Conservation (phyloP, 805 yeast species). For the Lipomyces japonicus region DNA sequence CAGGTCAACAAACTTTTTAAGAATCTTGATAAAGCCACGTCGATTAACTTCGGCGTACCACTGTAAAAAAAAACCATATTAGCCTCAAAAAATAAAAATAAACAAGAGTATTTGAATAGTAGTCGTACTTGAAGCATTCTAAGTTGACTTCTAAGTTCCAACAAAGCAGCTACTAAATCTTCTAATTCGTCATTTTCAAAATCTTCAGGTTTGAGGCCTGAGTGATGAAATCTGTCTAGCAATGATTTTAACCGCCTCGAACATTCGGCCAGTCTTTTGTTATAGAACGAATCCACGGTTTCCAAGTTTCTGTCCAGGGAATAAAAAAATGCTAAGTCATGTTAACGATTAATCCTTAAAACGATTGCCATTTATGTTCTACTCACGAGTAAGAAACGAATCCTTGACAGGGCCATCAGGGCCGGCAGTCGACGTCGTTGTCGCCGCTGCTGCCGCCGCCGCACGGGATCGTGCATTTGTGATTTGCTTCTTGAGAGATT, state of each 20-base stretch:
- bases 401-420: slow-evolving; percentile 21
- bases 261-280: slow-evolving; percentile 68
- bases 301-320: slow-evolving; percentile 78
- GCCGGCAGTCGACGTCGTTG: no score
- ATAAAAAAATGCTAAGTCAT: slow-evolving; percentile 66
- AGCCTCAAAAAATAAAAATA: not conserved
- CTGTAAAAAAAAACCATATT: slow-evolving; percentile 8
- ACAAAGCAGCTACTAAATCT: slow-evolving; percentile 61
- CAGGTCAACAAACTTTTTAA: slow-evolving; percentile 53
- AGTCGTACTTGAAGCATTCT: slow-evolving; percentile 59
- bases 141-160: slow-evolving; percentile 70
- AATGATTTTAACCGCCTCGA: slow-evolving; percentile 56
- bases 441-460: no score
- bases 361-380: no score
- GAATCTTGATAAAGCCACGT: slow-evolving; percentile 81
- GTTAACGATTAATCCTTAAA: slow-evolving; percentile 37
- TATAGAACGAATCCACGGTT: slow-evolving; percentile 73
- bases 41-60: slow-evolving; percentile 94
- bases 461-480: slow-evolving; percentile 46
- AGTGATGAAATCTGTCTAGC: slow-evolving; percentile 37
- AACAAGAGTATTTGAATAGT: no score
- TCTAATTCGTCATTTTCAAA: slow-evolving; percentile 54
- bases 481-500: slow-evolving; percentile 74
- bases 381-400: slow-evolving; percentile 28
- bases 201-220: slow-evolving; percentile 29